Evolutionary conservation across 2,329 filamentous ascomycete genomes (phyloP), one percentile per base, ranked within the genome.

Genomic region (Leptographium lundbergii): DNA sequence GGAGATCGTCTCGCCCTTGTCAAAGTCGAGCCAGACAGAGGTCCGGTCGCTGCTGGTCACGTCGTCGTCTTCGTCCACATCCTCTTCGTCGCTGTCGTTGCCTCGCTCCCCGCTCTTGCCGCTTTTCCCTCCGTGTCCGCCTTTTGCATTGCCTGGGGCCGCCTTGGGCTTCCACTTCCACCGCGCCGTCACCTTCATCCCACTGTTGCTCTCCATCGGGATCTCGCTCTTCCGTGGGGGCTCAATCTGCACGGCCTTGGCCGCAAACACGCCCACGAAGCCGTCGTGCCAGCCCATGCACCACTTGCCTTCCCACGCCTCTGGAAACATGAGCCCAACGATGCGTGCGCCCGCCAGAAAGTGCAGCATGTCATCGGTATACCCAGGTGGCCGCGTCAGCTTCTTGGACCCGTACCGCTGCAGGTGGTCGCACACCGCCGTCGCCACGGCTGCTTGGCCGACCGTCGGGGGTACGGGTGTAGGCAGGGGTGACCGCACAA

Each of bases 1-100:
- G 63, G 77, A 82, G 19, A 87, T 85, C 3, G 77, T 74, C 62
- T 88, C 85, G 24, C 81, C 82, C 67, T 85, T 86, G 34, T 85
- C 83, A 66, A 88, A 81, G 63, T 72, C 75, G n/a, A 83, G 70
- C 80, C 80, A 83, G 13, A 73, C 73, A 25, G 67, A 67, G 14
- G 67, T 63, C 11, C 74, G 72, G 56, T 73, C 73, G n/a, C 36
- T 56, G 10, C 24, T 25, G 7, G 14, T 7, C 22, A 9, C 22
- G 17, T 17, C 39, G 3, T 45, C 42, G 19, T 45, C 42, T 9
- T n/a, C 42, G 72, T 54, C 73, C 25, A 2, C 24, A 2, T n/a
- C 25, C 24, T 51, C 48, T 14, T 51, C 24, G 4, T 29, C 48
- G 48, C 17, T 27, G 11, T 29, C 48, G 48, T 51, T 17, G 25